phyloP scores from a whole-genome alignment of 1,284 basidiomycete genomes.

The Tranzscheliella williamsii region DNA sequence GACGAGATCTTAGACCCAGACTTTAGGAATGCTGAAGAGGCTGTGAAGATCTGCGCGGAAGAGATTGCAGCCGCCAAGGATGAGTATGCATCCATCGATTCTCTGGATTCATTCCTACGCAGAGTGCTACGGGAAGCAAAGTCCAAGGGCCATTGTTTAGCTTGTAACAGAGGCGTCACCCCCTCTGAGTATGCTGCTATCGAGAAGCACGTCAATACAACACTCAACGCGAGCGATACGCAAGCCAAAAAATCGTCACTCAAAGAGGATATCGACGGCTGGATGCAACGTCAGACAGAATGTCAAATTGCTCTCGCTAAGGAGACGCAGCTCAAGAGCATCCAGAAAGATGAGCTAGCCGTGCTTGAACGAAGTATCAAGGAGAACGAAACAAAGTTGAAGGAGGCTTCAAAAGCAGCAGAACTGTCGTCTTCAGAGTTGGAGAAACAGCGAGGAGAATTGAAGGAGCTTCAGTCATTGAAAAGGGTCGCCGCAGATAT shows the following conservation, averaged over 20 bases:
- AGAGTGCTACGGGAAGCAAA: slow-evolving; percentile 70
- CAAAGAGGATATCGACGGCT: slow-evolving; percentile 67
- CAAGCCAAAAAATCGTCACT: slow-evolving; percentile 68
- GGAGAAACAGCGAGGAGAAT: slow-evolving; percentile 19
- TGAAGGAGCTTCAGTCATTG: slow-evolving; percentile 35
- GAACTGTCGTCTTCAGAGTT: slow-evolving; percentile 35
- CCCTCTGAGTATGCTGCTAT: slow-evolving; percentile 66
- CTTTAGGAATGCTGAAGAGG: slow-evolving; percentile 65
- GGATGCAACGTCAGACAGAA: slow-evolving; percentile 42
- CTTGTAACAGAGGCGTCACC: slow-evolving; percentile 74
- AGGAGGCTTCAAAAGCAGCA: slow-evolving; percentile 48
- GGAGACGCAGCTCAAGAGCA: slow-evolving; percentile 36
- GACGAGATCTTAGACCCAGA: slow-evolving; percentile 63
- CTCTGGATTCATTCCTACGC: slow-evolving; percentile 67
- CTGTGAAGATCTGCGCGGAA: slow-evolving; percentile 67
- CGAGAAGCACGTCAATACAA: slow-evolving; percentile 53
- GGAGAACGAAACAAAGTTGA: slow-evolving; percentile 63
- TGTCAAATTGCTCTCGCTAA: slow-evolving; percentile 71
- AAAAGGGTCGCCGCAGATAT: slow-evolving; percentile 38
- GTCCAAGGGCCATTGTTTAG: slow-evolving; percentile 72
- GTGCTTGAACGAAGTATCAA: slow-evolving; percentile 70
- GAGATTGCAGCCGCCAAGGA: slow-evolving; percentile 63
- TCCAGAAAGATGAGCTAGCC: slow-evolving; percentile 44
- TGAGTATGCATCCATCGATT: slow-evolving; percentile 58
- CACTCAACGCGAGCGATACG: slow-evolving; percentile 56